Evolutionary conservation across 164 flowering plant species (phyloP), one percentile per base, ranked within the genome.

Genomic region (Liquidambar formosana): DNA sequence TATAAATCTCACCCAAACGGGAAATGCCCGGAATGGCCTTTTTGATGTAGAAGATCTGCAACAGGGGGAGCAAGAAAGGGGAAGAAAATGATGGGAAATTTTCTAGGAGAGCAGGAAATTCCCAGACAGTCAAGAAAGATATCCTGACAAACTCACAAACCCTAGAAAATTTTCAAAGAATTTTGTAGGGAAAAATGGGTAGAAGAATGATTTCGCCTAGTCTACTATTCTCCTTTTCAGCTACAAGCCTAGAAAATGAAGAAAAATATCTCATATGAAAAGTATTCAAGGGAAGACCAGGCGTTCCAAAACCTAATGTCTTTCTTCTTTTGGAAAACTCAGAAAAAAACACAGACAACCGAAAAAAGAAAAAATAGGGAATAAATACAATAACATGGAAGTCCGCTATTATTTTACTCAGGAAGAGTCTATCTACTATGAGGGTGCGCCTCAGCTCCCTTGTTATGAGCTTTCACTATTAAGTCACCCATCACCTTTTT

Each of bases 311-410:
- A 77, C 75, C 74, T 70, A 61, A 72, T 73, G 69, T 57, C 79
- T 76, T 77, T 75, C 84, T 75, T 57, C 67, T 78, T 81, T 81
- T 67, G 77, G 84, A 28, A 81, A 75, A 45, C 21, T 64, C 51
- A 28, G 63, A 64, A 67, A 64, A 67, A 51, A 69, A 64, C 59
- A 65, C 41, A 15, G 57, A 11, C 62, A 69, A 63, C 64, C 44
- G 66, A 21, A 33, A 38, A 51, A 19, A 63, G 22, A 44, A 46
- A 21, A 12, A 69, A 65, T 10, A 21, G 45, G 26, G 66, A 60
- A 67, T 73, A 73, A 62, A 53, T 46, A 59, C 60, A 33, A 65
- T 22, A 10, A 46, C 67, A 38, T 58, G 65, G 25, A 71, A 63
- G 19, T 53, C 67, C 62, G 22, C 25, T 57, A 48, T 0, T 22